Evolutionary conservation across 805 yeast species (phyloP), one percentile per base, ranked within the genome.

Genomic region (Lipomyces spencermartinsiae): DNA sequence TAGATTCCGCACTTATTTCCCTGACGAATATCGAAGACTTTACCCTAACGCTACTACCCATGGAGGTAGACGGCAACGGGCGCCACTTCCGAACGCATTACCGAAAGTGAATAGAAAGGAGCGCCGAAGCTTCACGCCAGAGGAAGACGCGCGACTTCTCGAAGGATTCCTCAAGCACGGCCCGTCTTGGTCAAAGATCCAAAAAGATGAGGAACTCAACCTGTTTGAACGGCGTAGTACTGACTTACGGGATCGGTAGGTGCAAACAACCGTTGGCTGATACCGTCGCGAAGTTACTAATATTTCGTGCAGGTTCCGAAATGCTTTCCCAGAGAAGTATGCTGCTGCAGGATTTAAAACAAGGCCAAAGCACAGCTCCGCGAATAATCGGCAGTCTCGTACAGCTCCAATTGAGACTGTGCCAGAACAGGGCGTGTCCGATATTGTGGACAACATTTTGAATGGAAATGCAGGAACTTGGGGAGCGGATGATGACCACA

Each of bases 41-140:
- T 81, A 81, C 66, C 84, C 84, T 39, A 81, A 82, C 63, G 84
- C 84, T 22, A 77, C 78, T 57, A 81, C 84, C 31, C 84, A 81
- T 72, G 80, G 79, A 34, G 73, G 73, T 19, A 49, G 73, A 31
- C 64, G 67, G 22, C 74, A 73, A 54, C 61, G 69, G n/a, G 70
- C 73, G 10, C 69, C 73, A 1, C 46, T 64, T 9, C 72, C 72
- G 46, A 68, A 72, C 35, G 70, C 75, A 16, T 75, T 82, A 46
- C 80, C 80, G 61, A 82, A 82, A 70, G 79, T 81, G 68, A 80
- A 80, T 74, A 79, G 84, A 39, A 81, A 81, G 66, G 83, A 80
- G 73, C 80, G 84, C 16, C 77, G 81, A 12, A 78, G 79, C 35
- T 81, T 81, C 71, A 79, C 82, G 2, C 74, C 78, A 6, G 83